A percentile compares a stretch with the other conserved stretches of the same genome.
phyloP scores from a whole-genome alignment of 2,329 filamentous ascomycete genomes.

The Pseudopithomyces maydicus region DNA sequence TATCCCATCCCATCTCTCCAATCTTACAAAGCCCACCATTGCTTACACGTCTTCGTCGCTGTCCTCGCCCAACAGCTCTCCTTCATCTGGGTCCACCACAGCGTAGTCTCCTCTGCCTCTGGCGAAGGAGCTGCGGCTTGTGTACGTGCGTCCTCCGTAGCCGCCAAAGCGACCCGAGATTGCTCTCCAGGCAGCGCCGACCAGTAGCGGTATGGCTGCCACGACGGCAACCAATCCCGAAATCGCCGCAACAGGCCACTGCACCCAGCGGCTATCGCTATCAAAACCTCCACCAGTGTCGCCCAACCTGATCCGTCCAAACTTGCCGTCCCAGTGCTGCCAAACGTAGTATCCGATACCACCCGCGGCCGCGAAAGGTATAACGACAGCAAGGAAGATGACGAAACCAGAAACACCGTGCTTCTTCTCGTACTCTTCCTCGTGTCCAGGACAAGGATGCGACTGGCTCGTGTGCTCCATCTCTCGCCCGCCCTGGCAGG shows the following conservation, averaged over 20 bases:
- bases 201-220: slow-evolving; percentile 68
- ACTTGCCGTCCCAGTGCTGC: slow-evolving; percentile 83
- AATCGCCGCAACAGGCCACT: slow-evolving; percentile 67
- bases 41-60: slow-evolving; percentile 81
- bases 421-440: slow-evolving; percentile 80
- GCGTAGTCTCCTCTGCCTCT: slow-evolving; percentile 86
- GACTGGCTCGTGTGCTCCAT: slow-evolving; percentile 69
- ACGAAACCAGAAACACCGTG: slow-evolving; percentile 71
- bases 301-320: slow-evolving; percentile 86
- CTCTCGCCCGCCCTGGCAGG: slow-evolving; percentile 77
- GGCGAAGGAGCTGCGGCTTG: slow-evolving; percentile 86
- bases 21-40: slow-evolving; percentile 9
- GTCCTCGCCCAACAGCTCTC: slow-evolving; percentile 90
- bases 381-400: slow-evolving; percentile 83
- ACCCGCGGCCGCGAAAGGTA: slow-evolving; percentile 74
- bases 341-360: slow-evolving; percentile 84
- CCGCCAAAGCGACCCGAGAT: slow-evolving; percentile 57
- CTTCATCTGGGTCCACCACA: slow-evolving; percentile 89
- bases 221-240: slow-evolving; percentile 61
- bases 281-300: slow-evolving; percentile 60
- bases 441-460: slow-evolving; percentile 75
- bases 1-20: slow-evolving; percentile 1
- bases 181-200: slow-evolving; percentile 74
- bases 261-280: slow-evolving; percentile 76
- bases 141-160: slow-evolving; percentile 71